Conservation (phyloP, 2,329 filamentous ascomycete species). For the Geosmithia flava region DNA sequence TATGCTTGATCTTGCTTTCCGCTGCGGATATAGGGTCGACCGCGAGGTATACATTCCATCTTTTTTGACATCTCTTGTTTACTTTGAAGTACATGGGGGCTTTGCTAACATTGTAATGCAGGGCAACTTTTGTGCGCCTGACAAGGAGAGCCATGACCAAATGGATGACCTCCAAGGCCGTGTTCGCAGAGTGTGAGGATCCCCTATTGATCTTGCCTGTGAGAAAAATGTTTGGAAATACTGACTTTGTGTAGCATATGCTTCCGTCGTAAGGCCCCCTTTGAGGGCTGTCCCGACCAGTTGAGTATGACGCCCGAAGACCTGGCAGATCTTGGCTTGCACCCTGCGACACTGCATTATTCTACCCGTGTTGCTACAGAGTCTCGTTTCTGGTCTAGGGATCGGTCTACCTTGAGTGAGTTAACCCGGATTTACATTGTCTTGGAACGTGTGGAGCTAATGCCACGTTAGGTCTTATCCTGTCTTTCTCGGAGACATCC, state of each 20-base stretch:
- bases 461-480: slow-evolving; percentile 20
- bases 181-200: slow-evolving; percentile 18
- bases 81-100: background rate
- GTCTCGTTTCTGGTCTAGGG: slow-evolving; percentile 25
- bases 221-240: background rate
- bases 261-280: slow-evolving; percentile 18
- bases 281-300: slow-evolving; percentile 19
- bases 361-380: slow-evolving; percentile 24
- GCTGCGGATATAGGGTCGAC: slow-evolving; percentile 15
- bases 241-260: slow-evolving; percentile 14
- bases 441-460: slow-evolving; percentile 4
- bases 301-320: slow-evolving; percentile 21
- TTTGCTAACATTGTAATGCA: slow-evolving; percentile 2
- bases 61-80: background rate
- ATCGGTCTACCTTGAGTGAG: slow-evolving; percentile 20
- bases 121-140: slow-evolving; percentile 12
- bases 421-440: background rate
- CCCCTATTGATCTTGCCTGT: background rate
- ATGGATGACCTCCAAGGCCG: slow-evolving; percentile 17
- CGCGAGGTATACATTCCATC: slow-evolving; percentile 10
- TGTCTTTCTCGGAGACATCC: slow-evolving; percentile 30
- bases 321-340: slow-evolving; percentile 20
- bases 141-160: slow-evolving; percentile 7
- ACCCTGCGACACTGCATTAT: slow-evolving; percentile 25
- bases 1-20: slow-evolving; percentile 19